Conservation (phyloP, 179 eudicot species). For the Pouteria campechiana region DNA sequence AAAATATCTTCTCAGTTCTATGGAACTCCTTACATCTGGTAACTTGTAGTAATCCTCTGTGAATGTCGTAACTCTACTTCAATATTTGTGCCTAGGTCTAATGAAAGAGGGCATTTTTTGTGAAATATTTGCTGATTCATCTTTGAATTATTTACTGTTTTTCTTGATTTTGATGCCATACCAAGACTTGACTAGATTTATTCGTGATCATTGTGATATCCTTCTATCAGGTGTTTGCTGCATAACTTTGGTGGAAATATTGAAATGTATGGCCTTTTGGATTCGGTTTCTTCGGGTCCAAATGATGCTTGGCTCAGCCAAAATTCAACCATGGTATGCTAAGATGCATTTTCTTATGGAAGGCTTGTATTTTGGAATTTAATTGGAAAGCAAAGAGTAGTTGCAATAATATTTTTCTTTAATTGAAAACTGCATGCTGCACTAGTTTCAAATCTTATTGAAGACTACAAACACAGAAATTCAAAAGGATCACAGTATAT, state of each 20-base stretch:
- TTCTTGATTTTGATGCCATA: background rate
- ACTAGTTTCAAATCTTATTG: no score
- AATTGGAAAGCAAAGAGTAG: no score
- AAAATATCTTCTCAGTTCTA: constrained; percentile 80
- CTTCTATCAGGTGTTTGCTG: constrained; percentile 96
- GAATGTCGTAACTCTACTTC: background rate
- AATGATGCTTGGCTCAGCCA: constrained; percentile 68
- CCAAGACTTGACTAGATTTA: background rate
- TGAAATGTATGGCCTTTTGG: constrained; percentile 96
- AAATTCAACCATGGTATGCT: constrained; percentile 87
- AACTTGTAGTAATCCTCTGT: constrained; percentile 1
- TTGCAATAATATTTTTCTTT: no score
- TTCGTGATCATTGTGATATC: background rate
- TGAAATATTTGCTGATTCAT: constrained; percentile 4
- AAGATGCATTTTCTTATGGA: background rate
- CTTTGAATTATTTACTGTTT: background rate
- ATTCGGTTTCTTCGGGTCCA: constrained; percentile 90
- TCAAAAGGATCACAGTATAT: no score
- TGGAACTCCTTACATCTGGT: constrained; percentile 95
- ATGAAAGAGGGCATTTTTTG: background rate
- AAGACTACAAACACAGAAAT: no score
- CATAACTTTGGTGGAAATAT: constrained; percentile 99
- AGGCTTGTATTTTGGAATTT: constrained; percentile 4
- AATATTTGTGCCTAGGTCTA: background rate
- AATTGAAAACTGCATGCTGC: no score